Evolutionary conservation across 495 filamentous ascomycete genomes (phyloP).

Genomic region (Trichoderma erinaceum): DNA sequence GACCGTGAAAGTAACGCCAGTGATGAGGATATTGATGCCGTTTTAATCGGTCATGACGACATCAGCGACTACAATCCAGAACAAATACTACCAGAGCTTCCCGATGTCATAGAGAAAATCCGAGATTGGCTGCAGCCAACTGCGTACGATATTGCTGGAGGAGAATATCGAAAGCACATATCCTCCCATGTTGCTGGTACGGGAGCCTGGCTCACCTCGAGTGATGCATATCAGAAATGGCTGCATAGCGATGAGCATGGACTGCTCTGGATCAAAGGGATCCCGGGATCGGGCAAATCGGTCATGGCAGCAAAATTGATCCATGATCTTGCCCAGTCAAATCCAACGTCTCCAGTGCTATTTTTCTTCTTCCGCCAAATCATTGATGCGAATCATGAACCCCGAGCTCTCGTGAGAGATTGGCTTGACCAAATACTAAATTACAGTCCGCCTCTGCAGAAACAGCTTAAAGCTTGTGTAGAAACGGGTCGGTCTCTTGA

Average conservation of each 20-base stretch:
- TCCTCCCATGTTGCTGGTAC: constrained; percentile 34
- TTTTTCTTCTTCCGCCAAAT: constrained; percentile 51
- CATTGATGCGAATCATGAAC: constrained; percentile 37
- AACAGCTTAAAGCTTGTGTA: constrained; percentile 20
- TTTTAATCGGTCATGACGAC: constrained; percentile 25
- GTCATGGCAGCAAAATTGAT: constrained; percentile 38
- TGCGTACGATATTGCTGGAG: constrained; percentile 20
- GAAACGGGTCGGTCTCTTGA: not conserved
- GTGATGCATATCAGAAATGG: constrained; percentile 36
- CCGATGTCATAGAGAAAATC: constrained; percentile 24
- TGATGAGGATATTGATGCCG: constrained; percentile 24
- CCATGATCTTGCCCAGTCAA: constrained; percentile 21
- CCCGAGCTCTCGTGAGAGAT: constrained; percentile 34
- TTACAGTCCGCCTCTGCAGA: constrained; percentile 32
- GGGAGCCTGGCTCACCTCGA: constrained; percentile 36
- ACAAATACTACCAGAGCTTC: constrained; percentile 26
- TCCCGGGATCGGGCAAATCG: constrained; percentile 43
- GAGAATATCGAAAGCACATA: constrained; percentile 30
- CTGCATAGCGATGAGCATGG: constrained; percentile 25
- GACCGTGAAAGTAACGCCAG: not conserved
- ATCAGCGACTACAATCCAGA: constrained; percentile 28
- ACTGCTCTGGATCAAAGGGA: constrained; percentile 42
- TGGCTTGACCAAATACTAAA: constrained; percentile 34
- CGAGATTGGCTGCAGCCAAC: constrained; percentile 32
- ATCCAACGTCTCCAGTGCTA: constrained; percentile 29